Evolutionary conservation across 148 eudicot species (phyloP).

Genomic region (Cornus suecica): DNA sequence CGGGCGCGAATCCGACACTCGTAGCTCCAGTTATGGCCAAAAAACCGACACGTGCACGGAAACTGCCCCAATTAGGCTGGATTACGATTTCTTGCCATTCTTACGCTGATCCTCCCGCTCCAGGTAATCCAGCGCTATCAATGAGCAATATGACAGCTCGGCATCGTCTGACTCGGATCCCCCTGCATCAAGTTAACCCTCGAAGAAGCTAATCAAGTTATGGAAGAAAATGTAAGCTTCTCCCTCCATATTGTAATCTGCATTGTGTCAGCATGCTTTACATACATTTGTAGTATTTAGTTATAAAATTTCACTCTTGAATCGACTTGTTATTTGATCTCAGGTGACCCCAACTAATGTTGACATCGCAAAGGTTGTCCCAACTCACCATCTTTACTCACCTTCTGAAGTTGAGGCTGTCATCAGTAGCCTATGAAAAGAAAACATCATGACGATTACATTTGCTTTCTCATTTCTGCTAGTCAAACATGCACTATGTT

Average conservation of each 20-base stretch:
- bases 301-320: neutral
- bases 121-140: neutral
- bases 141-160: neutral
- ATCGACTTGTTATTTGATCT: constrained; percentile 4
- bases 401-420: constrained; percentile 95
- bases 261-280: neutral
- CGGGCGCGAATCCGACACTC: too few relatives aligned
- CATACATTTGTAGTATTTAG: neutral
- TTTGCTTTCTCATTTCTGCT: neutral
- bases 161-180: constrained; percentile 22
- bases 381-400: constrained; percentile 83
- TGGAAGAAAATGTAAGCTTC: constrained; percentile 88
- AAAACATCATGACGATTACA: neutral
- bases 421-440: constrained; percentile 67
- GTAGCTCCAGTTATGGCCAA: too few relatives aligned
- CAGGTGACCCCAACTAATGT: constrained; percentile 98
- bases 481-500: constrained; percentile 3
- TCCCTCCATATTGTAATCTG: constrained; percentile 1
- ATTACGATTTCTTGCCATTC: too few relatives aligned
- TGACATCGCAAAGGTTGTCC: constrained; percentile 93
- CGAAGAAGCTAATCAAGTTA: constrained; percentile 95
- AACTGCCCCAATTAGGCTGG: too few relatives aligned
- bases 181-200: constrained; percentile 80
- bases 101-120: too few relatives aligned
- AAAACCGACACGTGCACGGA: too few relatives aligned